Evolutionary conservation across 2,329 filamentous ascomycete genomes (phyloP).

Genomic region (Penicillium sclerotiorum): DNA sequence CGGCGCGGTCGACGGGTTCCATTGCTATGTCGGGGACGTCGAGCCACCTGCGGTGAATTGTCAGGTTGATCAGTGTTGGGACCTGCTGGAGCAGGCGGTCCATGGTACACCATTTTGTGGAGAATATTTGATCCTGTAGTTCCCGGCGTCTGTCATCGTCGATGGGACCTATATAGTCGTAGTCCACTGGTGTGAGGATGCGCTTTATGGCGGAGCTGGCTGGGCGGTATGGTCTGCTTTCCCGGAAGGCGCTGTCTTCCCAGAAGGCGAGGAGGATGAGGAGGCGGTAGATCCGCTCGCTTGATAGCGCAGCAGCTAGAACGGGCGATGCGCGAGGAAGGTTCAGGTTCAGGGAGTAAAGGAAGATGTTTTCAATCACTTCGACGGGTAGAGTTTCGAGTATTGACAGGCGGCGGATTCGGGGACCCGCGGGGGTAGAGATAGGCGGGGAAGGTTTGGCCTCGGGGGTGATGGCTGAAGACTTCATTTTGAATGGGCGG

Average conservation of each 20-base stretch:
- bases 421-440: not conserved
- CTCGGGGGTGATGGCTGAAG: not conserved
- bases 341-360: constrained; percentile 50
- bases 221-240: not conserved
- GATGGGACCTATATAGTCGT: constrained; percentile 25
- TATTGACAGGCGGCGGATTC: constrained; percentile 2
- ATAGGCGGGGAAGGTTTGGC: too few species aligned
- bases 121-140: constrained; percentile 40
- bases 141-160: constrained; percentile 26
- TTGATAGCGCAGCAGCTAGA: constrained; percentile 44
- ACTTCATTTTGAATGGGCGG: not conserved
- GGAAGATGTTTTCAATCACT: constrained; percentile 56
- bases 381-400: constrained; percentile 54
- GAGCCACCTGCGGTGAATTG: constrained; percentile 39
- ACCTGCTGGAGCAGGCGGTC: constrained; percentile 37
- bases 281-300: constrained; percentile 43
- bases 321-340: constrained; percentile 46
- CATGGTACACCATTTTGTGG: constrained; percentile 44
- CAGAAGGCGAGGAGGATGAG: constrained; percentile 47
- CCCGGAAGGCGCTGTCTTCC: constrained; percentile 25
- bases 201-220: constrained; percentile 25
- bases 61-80: constrained; percentile 37
- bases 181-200: constrained; percentile 41
- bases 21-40: constrained; percentile 26
- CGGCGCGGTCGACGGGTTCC: constrained; percentile 17